Conservation (phyloP, 2,329 filamentous ascomycete species). For the Microsporum canis region DNA sequence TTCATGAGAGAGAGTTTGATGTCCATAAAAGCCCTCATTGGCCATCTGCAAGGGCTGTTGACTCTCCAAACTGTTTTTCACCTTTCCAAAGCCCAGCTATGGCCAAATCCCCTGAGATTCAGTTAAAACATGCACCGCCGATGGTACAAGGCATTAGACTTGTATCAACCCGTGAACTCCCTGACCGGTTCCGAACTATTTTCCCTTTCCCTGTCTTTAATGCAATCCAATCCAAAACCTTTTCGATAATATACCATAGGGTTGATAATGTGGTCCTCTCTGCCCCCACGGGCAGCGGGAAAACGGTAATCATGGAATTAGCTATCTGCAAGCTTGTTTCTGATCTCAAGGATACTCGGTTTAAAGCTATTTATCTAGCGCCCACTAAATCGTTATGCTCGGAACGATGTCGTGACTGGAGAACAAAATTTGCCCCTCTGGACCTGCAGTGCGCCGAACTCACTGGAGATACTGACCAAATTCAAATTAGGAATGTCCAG, state of each 20-base stretch:
- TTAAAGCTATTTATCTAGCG: constrained; percentile 76
- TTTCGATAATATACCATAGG: constrained; percentile 52
- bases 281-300: constrained; percentile 74
- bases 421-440: constrained; percentile 57
- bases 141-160: constrained; percentile 50
- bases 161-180: constrained; percentile 48
- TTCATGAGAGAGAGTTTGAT: not conserved
- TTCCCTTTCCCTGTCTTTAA: constrained; percentile 71
- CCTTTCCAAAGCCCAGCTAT: not conserved
- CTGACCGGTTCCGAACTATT: constrained; percentile 56
- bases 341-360: constrained; percentile 46
- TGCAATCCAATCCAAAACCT: constrained; percentile 71
- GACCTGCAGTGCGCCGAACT: constrained; percentile 62
- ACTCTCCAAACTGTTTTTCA: constrained; percentile 3
- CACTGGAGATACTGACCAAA: constrained; percentile 65
- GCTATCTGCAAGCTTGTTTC: constrained; percentile 63
- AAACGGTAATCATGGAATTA: constrained; percentile 70
- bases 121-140: constrained; percentile 28
- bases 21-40: constrained; percentile 8
- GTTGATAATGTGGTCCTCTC: constrained; percentile 69
- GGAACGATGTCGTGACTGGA: constrained; percentile 67
- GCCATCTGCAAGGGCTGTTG: not conserved
- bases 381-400: constrained; percentile 74
- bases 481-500: constrained; percentile 57
- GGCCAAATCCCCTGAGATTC: constrained; percentile 15